These are phyloP conservation scores for Wickerhamomyces xylosicus DNA, from an alignment of 805 yeast species.

Conservation along the genomic window DNA sequence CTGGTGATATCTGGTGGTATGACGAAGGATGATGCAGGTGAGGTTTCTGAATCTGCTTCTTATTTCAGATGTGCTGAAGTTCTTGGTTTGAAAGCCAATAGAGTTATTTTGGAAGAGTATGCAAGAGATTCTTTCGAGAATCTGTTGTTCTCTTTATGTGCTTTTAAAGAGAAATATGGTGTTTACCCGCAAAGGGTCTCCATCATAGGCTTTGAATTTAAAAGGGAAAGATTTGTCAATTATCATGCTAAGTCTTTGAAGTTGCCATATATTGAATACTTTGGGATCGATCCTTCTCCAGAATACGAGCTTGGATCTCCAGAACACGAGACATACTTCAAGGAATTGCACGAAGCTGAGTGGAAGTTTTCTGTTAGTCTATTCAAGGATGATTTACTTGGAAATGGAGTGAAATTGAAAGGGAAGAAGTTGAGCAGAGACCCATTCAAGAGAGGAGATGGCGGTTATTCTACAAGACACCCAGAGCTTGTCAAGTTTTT, in stretches of 20 bases:
- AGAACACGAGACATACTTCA: constrained; percentile 29
- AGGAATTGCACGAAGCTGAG: constrained; percentile 39
- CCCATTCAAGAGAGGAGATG: constrained; percentile 35
- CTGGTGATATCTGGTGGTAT: constrained; percentile 57
- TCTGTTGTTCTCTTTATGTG: constrained; percentile 46
- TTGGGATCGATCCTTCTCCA: constrained; percentile 51
- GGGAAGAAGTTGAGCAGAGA: constrained; percentile 44
- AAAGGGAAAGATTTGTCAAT: constrained; percentile 45
- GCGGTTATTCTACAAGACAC: constrained; percentile 23
- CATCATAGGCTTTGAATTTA: constrained; percentile 70
- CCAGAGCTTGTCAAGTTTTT: constrained; percentile 10
- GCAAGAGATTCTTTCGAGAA: constrained; percentile 80
- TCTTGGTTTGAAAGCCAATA: constrained; percentile 15
- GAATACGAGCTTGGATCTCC: constrained; percentile 14
- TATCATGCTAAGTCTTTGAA: constrained; percentile 45
- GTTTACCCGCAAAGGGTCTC: constrained; percentile 41
- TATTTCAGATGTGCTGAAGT: constrained; percentile 36
- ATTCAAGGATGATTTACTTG: constrained; percentile 50
- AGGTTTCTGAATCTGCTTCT: constrained; percentile 50
- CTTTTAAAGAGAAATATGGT: constrained; percentile 36
- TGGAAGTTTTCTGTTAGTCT: constrained; percentile 38
- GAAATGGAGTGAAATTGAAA: constrained; percentile 31
- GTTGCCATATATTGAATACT: constrained; percentile 28
- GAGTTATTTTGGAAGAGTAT: constrained; percentile 49
- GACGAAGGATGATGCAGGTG: constrained; percentile 48